Evolutionary conservation across 352 stramenopile genomes (phyloP).

Genomic region (Phytophthora capsici): DNA sequence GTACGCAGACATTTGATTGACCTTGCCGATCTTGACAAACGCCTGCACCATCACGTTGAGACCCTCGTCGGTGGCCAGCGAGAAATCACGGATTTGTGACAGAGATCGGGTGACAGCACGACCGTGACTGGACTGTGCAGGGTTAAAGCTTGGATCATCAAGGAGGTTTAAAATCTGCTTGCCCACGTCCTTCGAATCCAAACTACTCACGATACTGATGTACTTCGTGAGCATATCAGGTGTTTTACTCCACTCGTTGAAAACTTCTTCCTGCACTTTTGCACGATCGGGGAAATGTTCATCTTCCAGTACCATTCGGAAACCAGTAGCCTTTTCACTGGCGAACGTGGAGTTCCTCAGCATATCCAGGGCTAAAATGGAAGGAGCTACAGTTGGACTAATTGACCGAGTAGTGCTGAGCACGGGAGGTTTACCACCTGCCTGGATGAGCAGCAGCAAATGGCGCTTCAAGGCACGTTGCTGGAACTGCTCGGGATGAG

Average conservation of each 20-base stretch:
- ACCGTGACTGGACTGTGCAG: conserved; percentile 73
- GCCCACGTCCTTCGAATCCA: conserved; percentile 68
- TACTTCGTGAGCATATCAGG: conserved; percentile 85
- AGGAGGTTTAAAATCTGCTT: conserved; percentile 77
- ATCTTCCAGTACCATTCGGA: conserved; percentile 72
- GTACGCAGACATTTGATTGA: conserved; percentile 89
- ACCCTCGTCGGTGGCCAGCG: conserved; percentile 76
- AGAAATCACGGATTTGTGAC: conserved; percentile 80
- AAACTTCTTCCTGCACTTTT: conserved; percentile 73
- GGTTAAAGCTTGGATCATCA: conserved; percentile 74
- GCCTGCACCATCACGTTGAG: conserved; percentile 72
- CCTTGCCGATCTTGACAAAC: conserved; percentile 83
- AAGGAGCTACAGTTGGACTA: conserved; percentile 47
- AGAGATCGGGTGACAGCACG: conserved; percentile 67
- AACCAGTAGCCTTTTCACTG: conserved; percentile 63
- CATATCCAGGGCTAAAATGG: conserved; percentile 60
- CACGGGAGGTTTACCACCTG: conserved; percentile 55
- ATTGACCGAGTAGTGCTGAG: conserved; percentile 51
- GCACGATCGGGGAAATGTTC: conserved; percentile 59
- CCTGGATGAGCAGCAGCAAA: conserved; percentile 68
- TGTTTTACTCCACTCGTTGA: conserved; percentile 71
- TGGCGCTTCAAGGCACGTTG: conserved; percentile 72
- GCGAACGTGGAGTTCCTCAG: conserved; percentile 75
- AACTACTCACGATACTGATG: conserved; percentile 76
- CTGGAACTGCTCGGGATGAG: conserved; percentile 75